Evolutionary conservation across 495 filamentous ascomycete genomes (phyloP), one percentile per base, ranked within the genome.

Genomic region (Chaetomium cochliodes): DNA sequence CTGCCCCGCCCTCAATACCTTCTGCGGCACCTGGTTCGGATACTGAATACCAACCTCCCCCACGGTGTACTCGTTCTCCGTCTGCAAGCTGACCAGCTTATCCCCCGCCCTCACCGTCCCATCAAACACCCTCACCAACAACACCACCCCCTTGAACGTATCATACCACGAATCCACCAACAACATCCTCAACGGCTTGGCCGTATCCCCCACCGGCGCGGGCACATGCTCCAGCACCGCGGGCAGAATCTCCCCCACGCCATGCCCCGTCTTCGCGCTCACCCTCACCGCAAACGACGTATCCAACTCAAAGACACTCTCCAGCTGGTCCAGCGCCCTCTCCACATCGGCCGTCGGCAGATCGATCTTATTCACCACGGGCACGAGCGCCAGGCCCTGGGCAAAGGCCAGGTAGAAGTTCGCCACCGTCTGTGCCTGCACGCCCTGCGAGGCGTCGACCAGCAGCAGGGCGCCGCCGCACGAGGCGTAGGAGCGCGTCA

Each of bases 81-180:
- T 98, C 3, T 86, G 93, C 67, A 97, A 91, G 5, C 92, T 96
- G 5, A 88, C 77, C 20, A 98, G 76, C 53, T 90, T 86, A 67
- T 98, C 91, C 3, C 94, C 96, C 2, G 92, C 83, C 65, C 83
- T 87, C 54, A 98, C 81, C 61, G 85, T 84, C 18, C 94, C 94
- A 65, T 98, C 92, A 71, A 98, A 98, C 52, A 98, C 81, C 16
- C 94, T 84, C 41, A 98, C 92, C 11, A 98, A 82, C 58, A 96
- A 83, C 44, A 98, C 91, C 28, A 98, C 94, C 20, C 94, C 94
- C 66, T 90, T 91, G 76, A 96, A 98, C 52, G 86, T 91, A 65
- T 96, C 91, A 73, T 98, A 98, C 94, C 94, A 98, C 8, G 92
- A 96, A 73, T 98, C 94, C 49, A 98, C 92, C 23, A 98, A 85